Base-by-base conservation (phyloP, 306 rosid genomes). In the Lotus japonicus region DNA sequence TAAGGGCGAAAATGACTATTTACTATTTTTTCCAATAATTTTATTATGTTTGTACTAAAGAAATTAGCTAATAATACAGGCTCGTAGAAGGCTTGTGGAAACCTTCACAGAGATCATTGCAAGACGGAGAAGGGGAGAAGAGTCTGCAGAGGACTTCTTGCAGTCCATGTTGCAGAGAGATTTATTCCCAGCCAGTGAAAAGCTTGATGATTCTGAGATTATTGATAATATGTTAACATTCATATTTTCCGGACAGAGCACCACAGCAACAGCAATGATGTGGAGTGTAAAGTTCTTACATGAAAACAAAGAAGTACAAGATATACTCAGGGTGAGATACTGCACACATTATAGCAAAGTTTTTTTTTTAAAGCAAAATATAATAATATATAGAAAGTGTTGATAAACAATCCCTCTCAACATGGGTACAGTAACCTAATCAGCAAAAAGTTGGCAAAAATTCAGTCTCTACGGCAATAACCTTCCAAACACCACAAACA, bases 211-310 rank as follows among this genome's bases (percentile, higher is more conserved):
- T 74, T 71, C 82, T 0, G 92, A 89, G 79, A 72, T 86, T 48
- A 58, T 81, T 82, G 96, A 89, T 76, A 89, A 89, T 73, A 78
- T 84, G 2, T 60, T 86, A 83, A 86, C 92, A 45, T 18, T 89
- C 72, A 83, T 89, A 74, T 68, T 84, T 65, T 83, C 88, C 31
- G 92, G 96, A 50, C 90, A 84, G 66, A 84, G 87, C 42, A 86
- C 96, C 14, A 82, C 92, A 12, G 87, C 92, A 12, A 88, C 96
- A 52, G 88, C 92, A 11, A 79, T 89, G 86, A 89, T 84, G 92
- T 89, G 88, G 92, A 83, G 90, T 79, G 86, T 86, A 54, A 89
- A 86, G 81, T 84, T 86, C 66, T 84, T 89, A 23, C 77, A 81
- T 69, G 90, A 81, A n/a, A 89, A 83, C 80, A 81, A 39, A 75